Percentiles rank a stretch among this genome's conserved stretches.
Evolutionary conservation across 345 rosid species (phyloP).

Genomic region (Noccaea caerulescens): DNA sequence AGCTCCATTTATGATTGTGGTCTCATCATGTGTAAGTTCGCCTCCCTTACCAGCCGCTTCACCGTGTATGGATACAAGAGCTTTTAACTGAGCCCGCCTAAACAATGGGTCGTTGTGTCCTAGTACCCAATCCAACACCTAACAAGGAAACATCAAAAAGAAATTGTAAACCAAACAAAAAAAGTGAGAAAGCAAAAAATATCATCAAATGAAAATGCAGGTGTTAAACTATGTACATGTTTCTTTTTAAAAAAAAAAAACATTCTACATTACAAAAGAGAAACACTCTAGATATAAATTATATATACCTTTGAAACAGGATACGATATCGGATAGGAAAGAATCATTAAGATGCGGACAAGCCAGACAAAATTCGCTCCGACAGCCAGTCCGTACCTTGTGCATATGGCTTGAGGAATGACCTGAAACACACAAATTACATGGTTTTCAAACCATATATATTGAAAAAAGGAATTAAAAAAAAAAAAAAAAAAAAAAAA

Average conservation of each 20-base stretch:
- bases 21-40: slow-evolving; percentile 95
- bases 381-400: slow-evolving; percentile 89
- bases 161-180: too few relatives aligned
- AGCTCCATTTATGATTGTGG: slow-evolving; percentile 92
- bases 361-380: slow-evolving; percentile 90
- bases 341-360: slow-evolving; percentile 73
- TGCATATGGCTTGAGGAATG: slow-evolving; percentile 93
- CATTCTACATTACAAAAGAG: too few relatives aligned
- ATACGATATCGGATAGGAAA: slow-evolving; percentile 83
- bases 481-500: too few relatives aligned
- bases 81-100: slow-evolving; percentile 95
- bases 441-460: not conserved
- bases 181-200: too few relatives aligned
- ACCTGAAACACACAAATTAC: slow-evolving; percentile 50
- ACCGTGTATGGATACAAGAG: slow-evolving; percentile 89
- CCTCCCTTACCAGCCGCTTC: slow-evolving; percentile 98
- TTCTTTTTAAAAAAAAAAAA: too few relatives aligned
- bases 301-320: slow-evolving; percentile 60
- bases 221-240: too few relatives aligned
- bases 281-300: too few relatives aligned
- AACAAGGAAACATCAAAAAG: too few relatives aligned
- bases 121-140: slow-evolving; percentile 81
- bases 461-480: too few relatives aligned
- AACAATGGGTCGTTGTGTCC: slow-evolving; percentile 87
- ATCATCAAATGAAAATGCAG: too few relatives aligned